phyloP scores from a whole-genome alignment of 139 green algal species.

The Auxenochlorella protothecoides region DNA sequence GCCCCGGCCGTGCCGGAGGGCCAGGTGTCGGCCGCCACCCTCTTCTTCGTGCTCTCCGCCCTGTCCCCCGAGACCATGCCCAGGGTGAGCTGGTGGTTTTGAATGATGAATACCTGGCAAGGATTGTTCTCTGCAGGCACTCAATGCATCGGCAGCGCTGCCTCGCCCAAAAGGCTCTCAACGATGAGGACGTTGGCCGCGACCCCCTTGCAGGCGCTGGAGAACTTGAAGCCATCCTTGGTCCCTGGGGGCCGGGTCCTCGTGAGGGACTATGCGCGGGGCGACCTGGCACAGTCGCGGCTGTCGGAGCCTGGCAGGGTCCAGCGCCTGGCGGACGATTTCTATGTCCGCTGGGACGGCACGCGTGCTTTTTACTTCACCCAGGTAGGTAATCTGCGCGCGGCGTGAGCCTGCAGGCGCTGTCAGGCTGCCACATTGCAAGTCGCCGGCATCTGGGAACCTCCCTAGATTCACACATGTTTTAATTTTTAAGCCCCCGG shows the following conservation, averaged over 20 bases:
- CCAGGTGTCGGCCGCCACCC: slow-evolving; percentile 40
- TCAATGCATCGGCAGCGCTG: slow-evolving; percentile 6
- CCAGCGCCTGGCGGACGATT: slow-evolving; percentile 38
- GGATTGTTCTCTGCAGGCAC: not conserved
- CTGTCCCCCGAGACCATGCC: slow-evolving; percentile 63
- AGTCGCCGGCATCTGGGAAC: too few relatives aligned
- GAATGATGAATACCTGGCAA: not conserved
- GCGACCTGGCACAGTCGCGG: slow-evolving; percentile 53
- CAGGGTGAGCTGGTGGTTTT: slow-evolving; percentile 9
- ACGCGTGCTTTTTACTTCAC: slow-evolving; percentile 75
- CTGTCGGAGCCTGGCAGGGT: slow-evolving; percentile 10
- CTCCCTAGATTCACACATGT: too few relatives aligned
- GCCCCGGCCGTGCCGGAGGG: slow-evolving; percentile 7
- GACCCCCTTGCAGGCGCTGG: slow-evolving; percentile 33
- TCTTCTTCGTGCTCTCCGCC: slow-evolving; percentile 90
- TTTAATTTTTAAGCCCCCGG: too few relatives aligned
- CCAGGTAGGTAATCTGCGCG: too few relatives aligned
- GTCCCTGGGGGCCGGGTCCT: slow-evolving; percentile 18
- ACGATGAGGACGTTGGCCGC: not conserved
- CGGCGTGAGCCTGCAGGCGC: too few relatives aligned
- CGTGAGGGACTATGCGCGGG: slow-evolving; percentile 49
- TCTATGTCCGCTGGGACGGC: slow-evolving; percentile 71
- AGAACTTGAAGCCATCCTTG: slow-evolving; percentile 43
- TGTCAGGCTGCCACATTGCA: too few relatives aligned
- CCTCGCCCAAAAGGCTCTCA: too few relatives aligned